Conservation (phyloP, 2,329 filamentous ascomycete species). For the Fusarium tupiense region DNA sequence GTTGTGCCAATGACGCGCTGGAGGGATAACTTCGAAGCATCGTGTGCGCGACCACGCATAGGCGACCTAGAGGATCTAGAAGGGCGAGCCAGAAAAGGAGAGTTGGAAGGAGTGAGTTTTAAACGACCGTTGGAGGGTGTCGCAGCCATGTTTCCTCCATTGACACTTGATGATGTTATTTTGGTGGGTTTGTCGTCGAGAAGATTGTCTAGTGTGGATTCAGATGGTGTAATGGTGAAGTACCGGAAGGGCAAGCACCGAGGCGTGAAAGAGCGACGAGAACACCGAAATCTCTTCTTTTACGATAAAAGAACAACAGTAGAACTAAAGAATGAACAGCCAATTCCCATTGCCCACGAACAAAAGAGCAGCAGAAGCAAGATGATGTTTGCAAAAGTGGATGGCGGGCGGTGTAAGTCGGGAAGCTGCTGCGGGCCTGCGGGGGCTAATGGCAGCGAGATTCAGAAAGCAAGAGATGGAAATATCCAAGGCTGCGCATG, state of each 20-base stretch:
- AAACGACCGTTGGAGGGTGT: conserved; percentile 68
- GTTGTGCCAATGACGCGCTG: conserved; percentile 92
- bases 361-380: conserved; percentile 13
- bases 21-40: conserved; percentile 73
- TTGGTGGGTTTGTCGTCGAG: conserved; percentile 21
- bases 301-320: conserved; percentile 1
- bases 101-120: conserved; percentile 80
- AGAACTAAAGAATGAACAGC: conserved; percentile 1
- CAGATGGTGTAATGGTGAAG: conserved; percentile 13
- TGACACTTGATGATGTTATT: conserved; percentile 46
- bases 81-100: conserved; percentile 72
- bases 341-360: conserved; percentile 16
- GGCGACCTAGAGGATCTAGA: conserved; percentile 72
- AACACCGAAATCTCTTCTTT: neutral
- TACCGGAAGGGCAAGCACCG: conserved; percentile 4
- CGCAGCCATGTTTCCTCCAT: conserved; percentile 68
- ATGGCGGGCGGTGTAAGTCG: conserved; percentile 44
- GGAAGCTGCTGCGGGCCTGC: conserved; percentile 37
- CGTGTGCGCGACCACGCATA: conserved; percentile 59
- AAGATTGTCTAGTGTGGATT: conserved; percentile 9
- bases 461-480: conserved; percentile 22
- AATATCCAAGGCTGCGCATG: conserved; percentile 25
- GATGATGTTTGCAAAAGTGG: conserved; percentile 41
- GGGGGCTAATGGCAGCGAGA: conserved; percentile 26
- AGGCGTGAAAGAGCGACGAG: neutral